Base-by-base conservation (phyloP, 2,329 filamentous ascomycete genomes). In the Beauveria rudraprayagi region DNA sequence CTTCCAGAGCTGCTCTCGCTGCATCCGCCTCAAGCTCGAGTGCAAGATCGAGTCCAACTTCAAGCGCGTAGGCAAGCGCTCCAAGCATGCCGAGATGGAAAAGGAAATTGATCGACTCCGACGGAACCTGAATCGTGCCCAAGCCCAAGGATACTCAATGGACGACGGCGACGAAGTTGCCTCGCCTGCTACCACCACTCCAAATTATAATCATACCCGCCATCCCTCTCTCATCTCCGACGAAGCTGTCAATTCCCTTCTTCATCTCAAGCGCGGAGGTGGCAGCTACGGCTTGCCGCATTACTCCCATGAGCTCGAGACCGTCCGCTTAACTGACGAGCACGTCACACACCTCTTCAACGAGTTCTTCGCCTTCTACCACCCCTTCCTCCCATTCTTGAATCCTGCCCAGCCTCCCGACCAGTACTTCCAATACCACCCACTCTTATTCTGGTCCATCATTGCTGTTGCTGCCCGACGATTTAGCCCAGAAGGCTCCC, bases 1-100 rank as follows among this genome's bases (percentile, higher is more conserved):
- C 19, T 92, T 92, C 72, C 83, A 85, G 68, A 85, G 84, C 68
- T 94, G 90, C 77, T 86, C 86, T 59, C 83, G 90, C 61, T 94
- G 90, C 76, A 84, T 84, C 71, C 89, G 91, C 68, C 83, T 92
- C 70, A 90, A 89, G 74, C 85, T 93, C 63, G 84, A 87, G 64
- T 94, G 90, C 80, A 90, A 91, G 73, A 93, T 94, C 73, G 89
- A 93, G 73, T 90, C 88, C 69, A 91, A 92, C 73, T 93, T 93
- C 76, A 92, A 92, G 80, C 86, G 90, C 67, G 80, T 92, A 19
- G 88, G 90, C 65, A 94, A 94, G 78, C 83, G 90, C 47, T 89
- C 85, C 65, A 89, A 90, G 72, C 89, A 93, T 73, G 89, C 89
- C 68, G 90, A 92, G 75, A 92, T 92, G 89, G 89, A 91, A 71